Evolutionary conservation across 208 protist species (phyloP).

Genomic region (Crithidia thermophila): DNA sequence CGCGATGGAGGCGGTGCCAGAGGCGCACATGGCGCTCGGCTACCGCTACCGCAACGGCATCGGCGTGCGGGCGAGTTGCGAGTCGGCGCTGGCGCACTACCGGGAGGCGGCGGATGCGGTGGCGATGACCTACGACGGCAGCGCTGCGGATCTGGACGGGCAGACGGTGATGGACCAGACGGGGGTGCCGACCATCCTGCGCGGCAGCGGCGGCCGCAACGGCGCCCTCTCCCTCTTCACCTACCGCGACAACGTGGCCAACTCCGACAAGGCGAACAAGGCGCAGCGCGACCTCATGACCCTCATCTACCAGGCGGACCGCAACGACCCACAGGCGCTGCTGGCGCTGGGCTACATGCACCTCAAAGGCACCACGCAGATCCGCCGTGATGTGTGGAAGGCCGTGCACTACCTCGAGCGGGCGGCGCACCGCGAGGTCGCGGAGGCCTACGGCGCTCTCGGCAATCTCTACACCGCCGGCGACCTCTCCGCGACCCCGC

Average conservation of each 20-base stretch:
- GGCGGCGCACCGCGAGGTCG: constrained; percentile 39
- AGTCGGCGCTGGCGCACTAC: constrained; percentile 61
- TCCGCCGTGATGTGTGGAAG: constrained; percentile 44
- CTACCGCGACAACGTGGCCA: constrained; percentile 30
- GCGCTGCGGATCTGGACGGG: constrained; percentile 15
- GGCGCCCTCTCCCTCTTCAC: constrained; percentile 20
- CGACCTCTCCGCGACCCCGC: constrained; percentile 34
- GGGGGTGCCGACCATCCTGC: constrained; percentile 19
- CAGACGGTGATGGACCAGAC: background rate
- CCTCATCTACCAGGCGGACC: constrained; percentile 64
- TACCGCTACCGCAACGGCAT: constrained; percentile 68
- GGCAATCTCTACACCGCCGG: constrained; percentile 78
- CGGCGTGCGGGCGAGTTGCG: constrained; percentile 60
- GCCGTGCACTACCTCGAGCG: constrained; percentile 48
- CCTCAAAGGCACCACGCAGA: constrained; percentile 50
- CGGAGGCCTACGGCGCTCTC: constrained; percentile 50
- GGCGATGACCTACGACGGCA: constrained; percentile 64
- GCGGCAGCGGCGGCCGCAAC: constrained; percentile 11
- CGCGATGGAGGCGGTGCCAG: constrained; percentile 62
- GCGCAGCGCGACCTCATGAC: constrained; percentile 33
- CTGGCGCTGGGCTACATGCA: constrained; percentile 66
- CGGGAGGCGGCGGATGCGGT: constrained; percentile 75
- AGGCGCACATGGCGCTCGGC: constrained; percentile 84
- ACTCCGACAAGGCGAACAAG: constrained; percentile 16
- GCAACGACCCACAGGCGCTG: constrained; percentile 42